Base-by-base conservation (phyloP, 305 asterid genomes). In the Fraxinus platypoda region DNA sequence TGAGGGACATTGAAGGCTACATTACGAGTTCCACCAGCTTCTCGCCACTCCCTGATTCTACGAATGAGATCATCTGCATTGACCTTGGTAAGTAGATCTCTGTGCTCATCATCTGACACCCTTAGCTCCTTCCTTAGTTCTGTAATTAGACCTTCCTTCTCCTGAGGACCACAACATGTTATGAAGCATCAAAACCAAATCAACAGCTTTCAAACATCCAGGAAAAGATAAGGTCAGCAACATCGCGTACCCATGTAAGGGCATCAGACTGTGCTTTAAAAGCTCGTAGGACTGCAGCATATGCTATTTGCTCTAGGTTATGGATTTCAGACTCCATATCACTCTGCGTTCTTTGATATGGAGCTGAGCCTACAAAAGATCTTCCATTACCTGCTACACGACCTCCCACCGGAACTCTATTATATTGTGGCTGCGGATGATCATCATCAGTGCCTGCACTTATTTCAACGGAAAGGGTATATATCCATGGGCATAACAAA, bases 241-340 rank as follows among this genome's bases (percentile, higher is more conserved):
- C 77, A 68, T 5, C 13, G 38, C 31, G 71, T 94, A 97, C 99
- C 99, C 99, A 97, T 84, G 98, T 86, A 79, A 97, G 97, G 75
- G 99, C 99, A 86, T 97, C 97, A 62, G 99, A 97, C 83, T 97
- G 98, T 13, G 99, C 99, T 88, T 97, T 93, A 81, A 97, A 95
- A 86, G 99, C 99, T 84, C 98, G 92, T 46, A 97, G 91, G 75
- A 97, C 89, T 82, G 99, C 97, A 86, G 93, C 95, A 77, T 96
- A 96, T 17, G 99, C 99, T 87, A 92, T 93, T 88, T 96, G 98
- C 90, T 96, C 99, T 23, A 96, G 94, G 80, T 86, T 84, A 89
- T 96, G 99, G 84, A 96, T 94, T 89, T 94, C 96, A 54, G 70
- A 82, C 82, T 96, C 98, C 97, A 96, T 96, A 81, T 92, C 97